Percentiles rank a stretch among this genome's conserved stretches.
phyloP scores from a whole-genome alignment of 139 green algal genomes.

The Chlamydomonas sphaeroides region DNA sequence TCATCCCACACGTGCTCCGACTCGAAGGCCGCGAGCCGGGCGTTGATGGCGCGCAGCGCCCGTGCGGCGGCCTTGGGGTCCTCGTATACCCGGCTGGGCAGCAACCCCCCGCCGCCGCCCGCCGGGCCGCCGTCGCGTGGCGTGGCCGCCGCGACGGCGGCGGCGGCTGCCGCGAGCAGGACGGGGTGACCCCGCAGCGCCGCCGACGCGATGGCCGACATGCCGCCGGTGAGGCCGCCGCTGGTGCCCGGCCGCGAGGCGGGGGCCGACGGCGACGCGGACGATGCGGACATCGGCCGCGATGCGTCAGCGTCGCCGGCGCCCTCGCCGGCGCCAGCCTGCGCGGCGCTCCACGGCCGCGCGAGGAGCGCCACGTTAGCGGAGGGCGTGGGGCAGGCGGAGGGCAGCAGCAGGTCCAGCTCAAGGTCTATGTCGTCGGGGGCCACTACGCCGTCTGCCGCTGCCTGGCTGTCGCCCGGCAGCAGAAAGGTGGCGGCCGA shows the following conservation, averaged over 20 bases:
- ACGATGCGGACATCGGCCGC: constrained; percentile 1
- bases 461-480: too few relatives aligned
- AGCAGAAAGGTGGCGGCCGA: neutral
- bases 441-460: too few relatives aligned
- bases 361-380: neutral
- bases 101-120: constrained; percentile 1
- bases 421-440: constrained; percentile 23
- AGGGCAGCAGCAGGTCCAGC: constrained; percentile 26
- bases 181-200: constrained; percentile 21
- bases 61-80: constrained; percentile 8
- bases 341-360: neutral
- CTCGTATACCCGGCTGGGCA: constrained; percentile 17
- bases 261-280: neutral
- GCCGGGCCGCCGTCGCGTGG: too few relatives aligned
- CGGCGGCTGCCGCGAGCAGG: neutral
- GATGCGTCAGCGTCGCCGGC: neutral
- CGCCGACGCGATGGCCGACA: constrained; percentile 3
- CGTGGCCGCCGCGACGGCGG: too few relatives aligned
- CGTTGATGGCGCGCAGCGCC: constrained; percentile 36
- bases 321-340: neutral
- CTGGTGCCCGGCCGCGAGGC: neutral
- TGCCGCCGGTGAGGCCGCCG: neutral
- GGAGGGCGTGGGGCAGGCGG: constrained; percentile 23
- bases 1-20: constrained; percentile 40
- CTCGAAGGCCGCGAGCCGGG: constrained; percentile 25